phyloP scores from a whole-genome alignment of 2,329 filamentous ascomycete species.

The Moelleriella libera region DNA sequence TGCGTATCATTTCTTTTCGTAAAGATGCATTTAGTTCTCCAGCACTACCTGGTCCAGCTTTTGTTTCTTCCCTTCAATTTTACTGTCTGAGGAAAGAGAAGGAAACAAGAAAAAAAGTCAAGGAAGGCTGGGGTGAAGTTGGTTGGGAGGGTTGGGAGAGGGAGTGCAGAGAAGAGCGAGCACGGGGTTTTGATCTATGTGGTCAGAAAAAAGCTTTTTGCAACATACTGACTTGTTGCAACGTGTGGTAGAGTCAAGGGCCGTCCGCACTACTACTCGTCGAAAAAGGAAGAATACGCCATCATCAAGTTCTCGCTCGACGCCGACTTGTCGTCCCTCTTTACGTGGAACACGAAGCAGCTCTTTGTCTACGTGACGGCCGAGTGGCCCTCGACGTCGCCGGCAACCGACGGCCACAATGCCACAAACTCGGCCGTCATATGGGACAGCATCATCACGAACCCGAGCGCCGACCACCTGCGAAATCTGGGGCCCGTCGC shows the following conservation, averaged over 20 bases:
- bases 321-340: slow-evolving; percentile 79
- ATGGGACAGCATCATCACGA: slow-evolving; percentile 90
- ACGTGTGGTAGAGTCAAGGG: slow-evolving; percentile 56
- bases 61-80: too few species aligned
- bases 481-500: slow-evolving; percentile 44
- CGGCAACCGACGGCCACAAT: slow-evolving; percentile 15
- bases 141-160: too few species aligned
- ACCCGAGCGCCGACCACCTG: slow-evolving; percentile 48
- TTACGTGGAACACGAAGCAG: slow-evolving; percentile 99
- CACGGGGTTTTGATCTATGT: not conserved
- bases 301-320: slow-evolving; percentile 88
- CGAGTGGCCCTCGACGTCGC: slow-evolving; percentile 36
- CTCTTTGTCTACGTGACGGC: slow-evolving; percentile 93
- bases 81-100: too few species aligned
- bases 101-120: too few species aligned
- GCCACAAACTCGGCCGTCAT: slow-evolving; percentile 64
- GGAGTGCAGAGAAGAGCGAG: too few species aligned
- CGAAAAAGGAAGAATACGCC: slow-evolving; percentile 90
- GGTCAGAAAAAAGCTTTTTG: too few species aligned
- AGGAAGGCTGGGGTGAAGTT: too few species aligned
- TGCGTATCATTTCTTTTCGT: slow-evolving; percentile 25
- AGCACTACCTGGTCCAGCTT: too few species aligned
- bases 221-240: not conserved
- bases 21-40: not conserved
- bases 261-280: slow-evolving; percentile 88